These are phyloP conservation scores for Scalesia atractyloides DNA, from an alignment of 129 eudicot genomes.

Conservation along the genomic window DNA sequence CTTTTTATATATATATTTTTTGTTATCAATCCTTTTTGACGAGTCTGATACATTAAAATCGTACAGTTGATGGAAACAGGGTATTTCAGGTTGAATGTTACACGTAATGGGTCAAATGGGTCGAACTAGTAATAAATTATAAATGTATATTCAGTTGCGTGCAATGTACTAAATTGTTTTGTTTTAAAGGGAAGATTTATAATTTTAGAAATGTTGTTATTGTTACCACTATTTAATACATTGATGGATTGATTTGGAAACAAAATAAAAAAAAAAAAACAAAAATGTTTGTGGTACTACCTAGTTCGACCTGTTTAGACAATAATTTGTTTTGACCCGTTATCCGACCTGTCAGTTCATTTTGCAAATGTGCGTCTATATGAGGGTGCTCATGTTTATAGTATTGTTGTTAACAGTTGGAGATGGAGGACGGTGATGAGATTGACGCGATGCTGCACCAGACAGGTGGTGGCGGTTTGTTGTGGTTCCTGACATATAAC, in stretches of 20 bases:
- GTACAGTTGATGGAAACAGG: neutral
- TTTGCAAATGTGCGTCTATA: neutral
- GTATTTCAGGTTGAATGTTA: neutral
- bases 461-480: conserved; percentile 47
- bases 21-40: neutral
- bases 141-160: neutral
- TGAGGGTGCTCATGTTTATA: neutral
- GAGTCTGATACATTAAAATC: neutral
- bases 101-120: neutral
- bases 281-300: neutral
- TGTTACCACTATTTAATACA: neutral
- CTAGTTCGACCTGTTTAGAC: neutral
- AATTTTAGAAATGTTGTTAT: neutral
- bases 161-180: neutral
- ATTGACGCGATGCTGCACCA: conserved; percentile 70
- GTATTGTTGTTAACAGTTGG: conserved; percentile 39
- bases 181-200: neutral
- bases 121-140: neutral
- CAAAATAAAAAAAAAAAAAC: neutral
- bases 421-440: conserved; percentile 73
- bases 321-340: neutral
- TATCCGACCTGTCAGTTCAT: neutral
- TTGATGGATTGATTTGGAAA: neutral
- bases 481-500: conserved; percentile 7
- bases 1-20: neutral